These are phyloP conservation scores for Oryza meyeriana DNA, from an alignment of 176 grass and related monocot genomes.

Conservation along the genomic window DNA sequence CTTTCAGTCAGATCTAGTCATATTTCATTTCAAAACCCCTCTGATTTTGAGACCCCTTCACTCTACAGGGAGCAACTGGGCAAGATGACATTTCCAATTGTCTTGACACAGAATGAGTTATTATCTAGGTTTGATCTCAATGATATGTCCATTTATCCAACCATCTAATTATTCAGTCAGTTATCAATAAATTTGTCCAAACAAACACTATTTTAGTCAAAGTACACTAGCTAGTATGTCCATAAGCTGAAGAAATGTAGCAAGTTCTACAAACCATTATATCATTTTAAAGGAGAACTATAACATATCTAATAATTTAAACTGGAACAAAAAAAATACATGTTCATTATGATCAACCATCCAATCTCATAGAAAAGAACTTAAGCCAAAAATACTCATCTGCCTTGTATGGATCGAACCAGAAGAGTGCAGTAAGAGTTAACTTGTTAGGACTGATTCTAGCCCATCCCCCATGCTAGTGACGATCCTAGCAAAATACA, in stretches of 20 bases:
- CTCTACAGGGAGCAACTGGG: neutral
- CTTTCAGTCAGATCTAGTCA: constrained; percentile 26
- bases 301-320: constrained; percentile 4
- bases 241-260: neutral
- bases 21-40: constrained; percentile 11
- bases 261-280: neutral
- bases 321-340: neutral
- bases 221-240: constrained; percentile 9
- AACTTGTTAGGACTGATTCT: constrained; percentile 19
- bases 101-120: constrained; percentile 13
- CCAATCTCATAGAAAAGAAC: neutral
- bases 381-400: neutral
- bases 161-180: neutral
- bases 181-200: constrained; percentile 5
- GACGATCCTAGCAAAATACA: constrained; percentile 45
- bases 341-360: constrained; percentile 2
- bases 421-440: constrained; percentile 3
- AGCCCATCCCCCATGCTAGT: constrained; percentile 37
- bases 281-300: neutral
- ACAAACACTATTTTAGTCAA: constrained; percentile 7
- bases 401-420: neutral
- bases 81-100: constrained; percentile 23
- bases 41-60: constrained; percentile 6
- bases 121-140: neutral
- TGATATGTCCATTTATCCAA: neutral